Evolutionary conservation across 108 stramenopile species (phyloP).

Genomic region (Fragilaria radians): DNA sequence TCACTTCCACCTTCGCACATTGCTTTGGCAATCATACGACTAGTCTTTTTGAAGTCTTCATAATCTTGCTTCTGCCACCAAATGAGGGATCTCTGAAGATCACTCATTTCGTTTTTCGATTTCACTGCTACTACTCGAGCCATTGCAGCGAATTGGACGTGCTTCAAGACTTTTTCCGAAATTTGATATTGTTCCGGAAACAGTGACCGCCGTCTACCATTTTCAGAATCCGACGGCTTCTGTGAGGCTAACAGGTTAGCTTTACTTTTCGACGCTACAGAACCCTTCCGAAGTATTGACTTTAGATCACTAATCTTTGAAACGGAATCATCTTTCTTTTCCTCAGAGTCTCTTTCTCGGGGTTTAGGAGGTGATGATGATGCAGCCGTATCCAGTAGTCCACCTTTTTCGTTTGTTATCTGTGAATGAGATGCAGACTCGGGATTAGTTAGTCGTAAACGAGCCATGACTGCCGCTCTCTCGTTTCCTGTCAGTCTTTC

Average conservation of each 20-base stretch:
- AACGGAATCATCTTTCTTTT: too few species aligned
- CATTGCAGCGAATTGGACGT: constrained; percentile 66
- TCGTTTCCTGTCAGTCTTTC: constrained; percentile 32
- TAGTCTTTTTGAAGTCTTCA: constrained; percentile 83
- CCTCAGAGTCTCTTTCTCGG: neutral
- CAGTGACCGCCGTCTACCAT: constrained; percentile 24
- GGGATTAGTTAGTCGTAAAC: constrained; percentile 31
- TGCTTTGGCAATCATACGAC: constrained; percentile 79
- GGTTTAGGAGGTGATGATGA: neutral
- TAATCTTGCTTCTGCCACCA: constrained; percentile 86
- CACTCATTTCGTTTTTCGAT: constrained; percentile 55
- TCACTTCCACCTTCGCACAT: constrained; percentile 84
- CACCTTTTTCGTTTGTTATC: constrained; percentile 6
- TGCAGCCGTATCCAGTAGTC: constrained; percentile 1
- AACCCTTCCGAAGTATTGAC: neutral
- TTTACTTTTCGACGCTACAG: neutral
- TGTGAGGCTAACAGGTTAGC: too few species aligned
- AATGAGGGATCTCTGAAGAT: constrained; percentile 47
- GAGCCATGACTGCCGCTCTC: constrained; percentile 37
- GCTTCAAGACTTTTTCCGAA: constrained; percentile 8
- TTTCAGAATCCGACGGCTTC: neutral
- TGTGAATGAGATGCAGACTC: constrained; percentile 3
- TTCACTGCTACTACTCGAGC: constrained; percentile 73
- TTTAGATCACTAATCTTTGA: too few species aligned
- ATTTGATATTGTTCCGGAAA: constrained; percentile 34